Conservation (phyloP, 306 rosid genomes). For the Trifolium fragiferum region DNA sequence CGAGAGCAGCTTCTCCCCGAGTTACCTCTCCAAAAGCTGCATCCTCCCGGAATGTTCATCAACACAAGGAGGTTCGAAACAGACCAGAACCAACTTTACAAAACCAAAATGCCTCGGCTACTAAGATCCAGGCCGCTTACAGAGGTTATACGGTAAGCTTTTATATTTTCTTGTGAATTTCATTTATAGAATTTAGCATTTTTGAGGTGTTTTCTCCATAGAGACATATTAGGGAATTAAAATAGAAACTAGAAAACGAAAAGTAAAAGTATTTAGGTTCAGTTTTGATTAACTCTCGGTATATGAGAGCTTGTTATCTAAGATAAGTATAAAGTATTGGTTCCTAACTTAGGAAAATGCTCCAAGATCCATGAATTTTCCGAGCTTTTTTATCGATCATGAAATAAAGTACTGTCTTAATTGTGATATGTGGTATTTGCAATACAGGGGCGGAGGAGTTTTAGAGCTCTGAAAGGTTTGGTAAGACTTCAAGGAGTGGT, state of each 20-base stretch:
- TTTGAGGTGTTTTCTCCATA: not conserved
- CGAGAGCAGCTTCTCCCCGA: constrained; percentile 53
- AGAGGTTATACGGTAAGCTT: constrained; percentile 85
- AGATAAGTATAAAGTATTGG: not conserved
- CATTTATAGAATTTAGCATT: constrained; percentile 2
- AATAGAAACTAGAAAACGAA: constrained; percentile 6
- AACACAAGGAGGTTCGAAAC: constrained; percentile 57
- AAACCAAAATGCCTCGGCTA: constrained; percentile 85
- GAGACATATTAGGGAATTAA: constrained; percentile 6
- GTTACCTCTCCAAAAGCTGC: constrained; percentile 63
- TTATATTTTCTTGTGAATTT: constrained; percentile 25
- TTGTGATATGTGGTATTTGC: constrained; percentile 36
- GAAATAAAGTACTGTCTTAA: constrained; percentile 13
- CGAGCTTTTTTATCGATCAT: constrained; percentile 13
- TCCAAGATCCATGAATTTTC: constrained; percentile 2
- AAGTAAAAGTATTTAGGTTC: not conserved
- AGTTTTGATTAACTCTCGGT: not conserved
- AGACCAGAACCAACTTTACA: constrained; percentile 84
- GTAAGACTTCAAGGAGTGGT: constrained; percentile 99
- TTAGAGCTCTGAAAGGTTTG: constrained; percentile 91
- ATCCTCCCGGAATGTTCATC: constrained; percentile 58
- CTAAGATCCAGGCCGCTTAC: constrained; percentile 84
- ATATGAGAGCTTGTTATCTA: not conserved
- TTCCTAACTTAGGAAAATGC: not conserved
- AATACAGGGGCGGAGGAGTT: constrained; percentile 87